Conservation (phyloP, 257 asterid genomes). For the Nicotiana undulata region DNA sequence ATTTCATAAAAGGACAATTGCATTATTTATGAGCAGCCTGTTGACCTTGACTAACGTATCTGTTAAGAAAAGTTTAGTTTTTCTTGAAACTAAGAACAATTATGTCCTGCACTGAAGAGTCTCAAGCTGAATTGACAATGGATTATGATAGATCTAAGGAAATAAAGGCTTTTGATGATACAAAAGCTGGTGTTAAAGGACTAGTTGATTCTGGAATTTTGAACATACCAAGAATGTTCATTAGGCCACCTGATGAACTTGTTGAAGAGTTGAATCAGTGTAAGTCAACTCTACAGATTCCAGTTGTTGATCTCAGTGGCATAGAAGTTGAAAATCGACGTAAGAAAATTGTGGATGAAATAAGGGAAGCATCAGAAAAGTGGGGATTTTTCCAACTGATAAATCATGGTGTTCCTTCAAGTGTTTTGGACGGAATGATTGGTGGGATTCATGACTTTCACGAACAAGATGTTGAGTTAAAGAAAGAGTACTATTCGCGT, state of each 20-base stretch:
- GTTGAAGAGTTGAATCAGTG: conserved; percentile 17
- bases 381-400: conserved; percentile 58
- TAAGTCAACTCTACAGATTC: conserved; percentile 22
- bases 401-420: conserved; percentile 45
- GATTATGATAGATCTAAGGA: conserved; percentile 12
- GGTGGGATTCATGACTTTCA: conserved; percentile 45
- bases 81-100: background rate
- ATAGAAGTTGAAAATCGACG: conserved; percentile 9
- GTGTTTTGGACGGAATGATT: conserved; percentile 41
- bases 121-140: background rate
- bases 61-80: background rate
- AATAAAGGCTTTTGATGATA: conserved; percentile 17
- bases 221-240: conserved; percentile 20
- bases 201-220: conserved; percentile 23
- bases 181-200: conserved; percentile 18
- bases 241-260: conserved; percentile 34
- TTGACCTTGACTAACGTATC: background rate
- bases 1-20: too few relatives aligned
- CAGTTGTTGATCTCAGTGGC: conserved; percentile 38
- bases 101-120: background rate
- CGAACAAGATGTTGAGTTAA: conserved; percentile 44
- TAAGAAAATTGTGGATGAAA: conserved; percentile 15
- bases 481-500: conserved; percentile 28
- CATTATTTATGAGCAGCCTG: background rate
- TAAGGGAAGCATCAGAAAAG: conserved; percentile 40